Conservation (phyloP, 1,284 basidiomycete genomes). For the Trichosporon sp. region DNA sequence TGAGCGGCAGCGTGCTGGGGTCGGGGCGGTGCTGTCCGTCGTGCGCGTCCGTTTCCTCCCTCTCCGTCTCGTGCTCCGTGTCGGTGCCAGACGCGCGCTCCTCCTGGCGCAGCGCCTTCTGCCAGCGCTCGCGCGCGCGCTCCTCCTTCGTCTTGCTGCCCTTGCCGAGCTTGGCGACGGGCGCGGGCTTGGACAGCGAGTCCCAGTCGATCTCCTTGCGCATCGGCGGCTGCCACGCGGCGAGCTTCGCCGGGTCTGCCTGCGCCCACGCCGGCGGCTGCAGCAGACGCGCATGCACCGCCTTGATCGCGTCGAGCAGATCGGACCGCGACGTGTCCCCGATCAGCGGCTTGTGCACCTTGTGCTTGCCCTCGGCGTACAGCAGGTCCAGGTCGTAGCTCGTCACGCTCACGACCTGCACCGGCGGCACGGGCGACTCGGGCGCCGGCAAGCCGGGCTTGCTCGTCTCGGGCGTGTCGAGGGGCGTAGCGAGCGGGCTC, state of each 20-base stretch:
- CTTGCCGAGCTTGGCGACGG: background rate
- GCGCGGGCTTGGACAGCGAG: constrained; percentile 28
- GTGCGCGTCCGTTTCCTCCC: constrained; percentile 31
- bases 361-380: constrained; percentile 9
- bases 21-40: constrained; percentile 25
- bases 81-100: constrained; percentile 17
- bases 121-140: background rate
- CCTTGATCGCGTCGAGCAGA: constrained; percentile 64
- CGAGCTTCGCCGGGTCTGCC: constrained; percentile 56
- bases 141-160: background rate
- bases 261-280: constrained; percentile 62
- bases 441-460: background rate
- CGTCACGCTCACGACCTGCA: constrained; percentile 64
- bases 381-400: constrained; percentile 60
- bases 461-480: background rate
- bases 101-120: background rate
- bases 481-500: background rate
- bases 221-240: constrained; percentile 64
- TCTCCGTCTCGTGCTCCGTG: constrained; percentile 23
- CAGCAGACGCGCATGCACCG: constrained; percentile 64
- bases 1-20: constrained; percentile 60
- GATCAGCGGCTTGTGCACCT: constrained; percentile 60
- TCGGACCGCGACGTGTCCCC: constrained; percentile 54
- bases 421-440: background rate
- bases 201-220: constrained; percentile 69